Evolutionary conservation across 352 stramenopile species (phyloP), one percentile per base, ranked within the genome.

Genomic region (Phytophthora lateralis): DNA sequence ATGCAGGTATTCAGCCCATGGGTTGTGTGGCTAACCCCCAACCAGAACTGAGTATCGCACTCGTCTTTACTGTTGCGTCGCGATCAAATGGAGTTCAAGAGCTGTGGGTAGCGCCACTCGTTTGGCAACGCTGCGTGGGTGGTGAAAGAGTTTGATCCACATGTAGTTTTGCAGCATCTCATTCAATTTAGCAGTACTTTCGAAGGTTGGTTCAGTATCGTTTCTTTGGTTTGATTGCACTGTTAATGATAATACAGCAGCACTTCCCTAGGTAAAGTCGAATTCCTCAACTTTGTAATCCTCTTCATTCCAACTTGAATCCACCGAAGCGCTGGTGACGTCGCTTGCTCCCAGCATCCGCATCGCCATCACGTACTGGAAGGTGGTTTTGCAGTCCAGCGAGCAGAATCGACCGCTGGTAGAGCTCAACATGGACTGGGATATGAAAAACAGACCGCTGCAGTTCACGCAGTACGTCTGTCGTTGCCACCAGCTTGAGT

Each of bases 341-440:
- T 26, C 17, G 9, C 30, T 54, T 1, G 15, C 11, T 6, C 37
- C 63, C 29, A 62, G 26, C 4, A 76, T 52, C 14, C 71, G 54
- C 30, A 27, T 30, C 20, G 68, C 55, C 21, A 72, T 37, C 7
- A 66, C 35, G 50, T 71, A 81, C 43, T 70, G 44, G 48, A 70
- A 63, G 35, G 63, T 80, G 47, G 63, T 71, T 37, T 74, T 75
- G 59, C 75, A 84, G 57, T 84, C 75, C 14, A 84, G 52, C 24
- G 71, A 84, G 55, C 75, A 84, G 49, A 78, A 82, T 35, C 48
- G 43, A 7, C 20, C 43, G 5, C 21, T 41, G 29, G 4, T 11
- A 14, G 12, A 43, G 18, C 20, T 52, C 24, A 66, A 30, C n/a
- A 20, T 30, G n/a, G 63, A 67, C 20, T 60, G 50, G 0, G 50